Conservation (phyloP, 768 basidiomycete genomes). For the Kwoniella sp. region DNA sequence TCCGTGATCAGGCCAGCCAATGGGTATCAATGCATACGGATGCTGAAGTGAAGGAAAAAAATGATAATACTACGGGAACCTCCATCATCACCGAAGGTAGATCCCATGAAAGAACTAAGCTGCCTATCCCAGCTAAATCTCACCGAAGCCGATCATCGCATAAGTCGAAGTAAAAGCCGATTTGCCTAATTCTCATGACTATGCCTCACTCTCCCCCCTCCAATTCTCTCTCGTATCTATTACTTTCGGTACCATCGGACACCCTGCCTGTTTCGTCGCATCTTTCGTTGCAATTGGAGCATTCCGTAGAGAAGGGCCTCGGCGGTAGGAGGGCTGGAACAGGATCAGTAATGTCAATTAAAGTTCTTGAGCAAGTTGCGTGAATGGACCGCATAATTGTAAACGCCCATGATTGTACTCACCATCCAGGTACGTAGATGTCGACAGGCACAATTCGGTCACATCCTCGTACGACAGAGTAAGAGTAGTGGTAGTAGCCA, state of each 20-base stretch:
- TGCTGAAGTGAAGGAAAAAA: background rate
- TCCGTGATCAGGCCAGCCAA: background rate
- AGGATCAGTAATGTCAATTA: background rate
- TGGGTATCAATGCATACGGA: background rate
- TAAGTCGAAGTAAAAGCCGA: too few relatives aligned
- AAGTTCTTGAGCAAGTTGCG: too few relatives aligned
- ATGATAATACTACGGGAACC: background rate
- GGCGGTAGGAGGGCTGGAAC: constrained; percentile 61
- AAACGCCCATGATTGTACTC: constrained; percentile 56
- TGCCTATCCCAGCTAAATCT: background rate
- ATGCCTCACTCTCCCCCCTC: too few relatives aligned
- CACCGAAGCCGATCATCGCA: too few relatives aligned
- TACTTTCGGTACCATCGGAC: constrained; percentile 72
- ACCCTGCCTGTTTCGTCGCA: constrained; percentile 81
- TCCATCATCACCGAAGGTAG: too few relatives aligned
- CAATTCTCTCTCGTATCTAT: background rate
- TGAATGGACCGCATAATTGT: constrained; percentile 7
- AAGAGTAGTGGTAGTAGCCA: constrained; percentile 91
- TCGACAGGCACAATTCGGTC: constrained; percentile 98
- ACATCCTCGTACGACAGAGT: constrained; percentile 96
- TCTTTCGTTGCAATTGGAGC: constrained; percentile 95
- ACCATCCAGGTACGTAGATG: constrained; percentile 94
- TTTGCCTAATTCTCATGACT: too few relatives aligned
- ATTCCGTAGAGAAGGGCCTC: constrained; percentile 88
- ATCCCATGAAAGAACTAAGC: too few relatives aligned